These are phyloP conservation scores for Strigomonas culicis DNA, from an alignment of 208 protist species.

Conservation along the genomic window DNA sequence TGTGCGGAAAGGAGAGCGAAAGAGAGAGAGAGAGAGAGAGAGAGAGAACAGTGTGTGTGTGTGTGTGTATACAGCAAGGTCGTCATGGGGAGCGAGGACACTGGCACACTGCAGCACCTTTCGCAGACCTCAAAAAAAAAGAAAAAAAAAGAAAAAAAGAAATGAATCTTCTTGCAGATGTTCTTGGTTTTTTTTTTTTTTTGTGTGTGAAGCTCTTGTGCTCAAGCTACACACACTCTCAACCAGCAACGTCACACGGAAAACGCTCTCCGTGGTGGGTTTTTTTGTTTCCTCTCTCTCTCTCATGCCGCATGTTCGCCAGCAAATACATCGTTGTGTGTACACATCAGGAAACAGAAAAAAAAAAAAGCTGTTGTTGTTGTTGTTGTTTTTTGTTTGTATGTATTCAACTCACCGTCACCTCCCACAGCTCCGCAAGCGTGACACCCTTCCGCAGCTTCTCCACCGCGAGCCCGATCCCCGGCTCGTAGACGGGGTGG, in stretches of 20 bases:
- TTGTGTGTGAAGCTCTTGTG: too few relatives aligned
- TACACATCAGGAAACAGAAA: neutral
- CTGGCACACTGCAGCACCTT: too few relatives aligned
- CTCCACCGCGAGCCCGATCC: slow-evolving; percentile 91
- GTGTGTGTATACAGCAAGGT: slow-evolving; percentile 7
- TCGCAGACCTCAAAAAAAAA: too few relatives aligned
- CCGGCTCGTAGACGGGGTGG: slow-evolving; percentile 68
- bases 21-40: neutral
- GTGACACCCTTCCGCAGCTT: slow-evolving; percentile 78
- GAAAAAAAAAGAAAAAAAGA: slow-evolving; percentile 13
- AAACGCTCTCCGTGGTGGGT: too few relatives aligned
- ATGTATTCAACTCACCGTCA: slow-evolving; percentile 22
- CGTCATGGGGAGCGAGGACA: too few relatives aligned
- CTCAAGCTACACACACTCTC: too few relatives aligned
- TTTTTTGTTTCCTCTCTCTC: neutral
- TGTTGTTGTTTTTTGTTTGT: slow-evolving; percentile 4
- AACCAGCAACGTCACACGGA: too few relatives aligned
- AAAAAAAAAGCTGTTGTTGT: neutral
- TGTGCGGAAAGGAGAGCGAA: too few relatives aligned
- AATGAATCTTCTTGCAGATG: neutral
- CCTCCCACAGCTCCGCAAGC: slow-evolving; percentile 80
- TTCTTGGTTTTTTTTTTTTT: slow-evolving; percentile 9
- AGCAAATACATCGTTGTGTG: neutral
- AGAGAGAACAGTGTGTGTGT: slow-evolving; percentile 2
- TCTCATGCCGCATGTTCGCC: neutral